Evolutionary conservation across 2,329 filamentous ascomycete genomes (phyloP).

Genomic region (Bipolaris victoriae): DNA sequence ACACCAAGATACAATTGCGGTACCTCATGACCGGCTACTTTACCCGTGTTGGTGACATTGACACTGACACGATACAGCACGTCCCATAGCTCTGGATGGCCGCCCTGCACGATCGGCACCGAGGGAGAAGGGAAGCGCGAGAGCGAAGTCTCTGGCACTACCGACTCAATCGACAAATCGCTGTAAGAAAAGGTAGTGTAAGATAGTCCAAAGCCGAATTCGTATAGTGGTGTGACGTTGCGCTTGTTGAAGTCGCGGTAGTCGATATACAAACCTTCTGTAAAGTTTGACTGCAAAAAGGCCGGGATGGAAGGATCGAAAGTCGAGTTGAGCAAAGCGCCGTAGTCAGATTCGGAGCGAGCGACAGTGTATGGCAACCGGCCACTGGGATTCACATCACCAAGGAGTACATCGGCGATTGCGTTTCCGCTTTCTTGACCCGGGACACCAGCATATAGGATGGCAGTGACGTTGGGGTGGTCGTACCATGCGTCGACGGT

Average conservation of each 20-base stretch:
- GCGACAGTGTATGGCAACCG: constrained; percentile 82
- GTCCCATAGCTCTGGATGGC: constrained; percentile 64
- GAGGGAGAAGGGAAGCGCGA: constrained; percentile 19
- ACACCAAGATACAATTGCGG: constrained; percentile 71
- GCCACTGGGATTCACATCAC: constrained; percentile 73
- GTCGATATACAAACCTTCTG: constrained; percentile 80
- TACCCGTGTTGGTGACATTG: constrained; percentile 73
- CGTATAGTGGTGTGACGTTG: constrained; percentile 71
- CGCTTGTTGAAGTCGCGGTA: constrained; percentile 74
- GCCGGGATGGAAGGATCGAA: constrained; percentile 57
- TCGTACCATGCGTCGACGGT: constrained; percentile 60
- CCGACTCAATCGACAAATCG: constrained; percentile 61
- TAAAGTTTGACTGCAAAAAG: constrained; percentile 75
- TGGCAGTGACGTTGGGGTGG: neutral
- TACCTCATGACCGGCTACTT: constrained; percentile 69
- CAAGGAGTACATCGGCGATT: constrained; percentile 79
- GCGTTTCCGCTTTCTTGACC: constrained; percentile 82
- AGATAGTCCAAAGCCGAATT: constrained; percentile 76
- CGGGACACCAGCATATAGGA: constrained; percentile 67
- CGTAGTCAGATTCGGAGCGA: constrained; percentile 69
- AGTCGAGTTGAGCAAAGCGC: constrained; percentile 61
- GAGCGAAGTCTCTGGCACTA: constrained; percentile 51
- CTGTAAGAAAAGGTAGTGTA: constrained; percentile 80
- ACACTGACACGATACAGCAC: constrained; percentile 68
- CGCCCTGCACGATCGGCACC: constrained; percentile 37